Evolutionary conservation across 1,139 yeast species (phyloP), one percentile per base, ranked within the genome.

Genomic region (Pneumocystis wakefieldiae): DNA sequence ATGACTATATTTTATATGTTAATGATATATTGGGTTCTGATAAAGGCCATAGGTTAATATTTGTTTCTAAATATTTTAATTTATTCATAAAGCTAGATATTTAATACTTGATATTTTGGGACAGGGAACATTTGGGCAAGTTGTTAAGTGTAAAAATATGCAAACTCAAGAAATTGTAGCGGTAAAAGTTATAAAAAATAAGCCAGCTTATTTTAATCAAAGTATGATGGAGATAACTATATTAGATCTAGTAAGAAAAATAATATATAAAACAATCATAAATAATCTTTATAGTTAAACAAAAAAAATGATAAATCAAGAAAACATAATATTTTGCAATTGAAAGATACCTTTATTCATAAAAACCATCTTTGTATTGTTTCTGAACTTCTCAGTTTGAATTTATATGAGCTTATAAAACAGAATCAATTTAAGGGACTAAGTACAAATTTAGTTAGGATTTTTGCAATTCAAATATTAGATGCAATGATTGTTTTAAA

Each of bases 81-180:
- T 55, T 24, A 48, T 48, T 53, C 36, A 66, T 19, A 37, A 42
- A 4, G 57, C 7, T 64, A 85, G 88, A 71, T 91, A 91, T 72
- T 79, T 92, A 70, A 97, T 94, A 3, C 76, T 92, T 67, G 97
- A 92, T 74, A 80, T 92, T 32, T 76, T 94, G 60, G 99, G 99
- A 0, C 92, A 91, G 68, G 99, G 99, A 2, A 91, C 98, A 0
- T 92, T 94, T 79, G 98, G 98, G 4, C 99, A 92, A 74, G 99
- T 94, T 63, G 97, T 91, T 41, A 92, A 92, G 75, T 92, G 97
- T 75, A 98, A 92, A 74, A 90, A 92, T 73, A 78, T 92, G 74
- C 78, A 83, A 61, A 90, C 94, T 60, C 94, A 89, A 71, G 91
- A 89, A 66, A 83, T 92, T 35, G 89, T 91, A 59, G 98, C 98